A percentile compares a stretch with the other conserved stretches of the same genome.
Evolutionary conservation across 31 red algal genomes (phyloP).

Genomic region (Porphyra umbilicalis): DNA sequence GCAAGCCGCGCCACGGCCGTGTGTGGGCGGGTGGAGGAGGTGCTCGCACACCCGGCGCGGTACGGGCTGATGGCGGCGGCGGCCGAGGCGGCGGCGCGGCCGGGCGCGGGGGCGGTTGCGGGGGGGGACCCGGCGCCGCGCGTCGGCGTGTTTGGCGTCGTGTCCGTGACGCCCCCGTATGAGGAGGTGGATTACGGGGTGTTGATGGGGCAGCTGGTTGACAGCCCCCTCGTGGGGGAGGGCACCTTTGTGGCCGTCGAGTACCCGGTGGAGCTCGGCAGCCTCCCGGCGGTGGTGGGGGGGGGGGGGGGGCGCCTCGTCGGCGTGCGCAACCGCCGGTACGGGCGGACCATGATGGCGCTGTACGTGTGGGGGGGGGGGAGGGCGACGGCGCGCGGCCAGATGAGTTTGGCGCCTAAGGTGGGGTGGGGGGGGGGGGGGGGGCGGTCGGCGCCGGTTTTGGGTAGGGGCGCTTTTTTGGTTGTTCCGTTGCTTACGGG

Average conservation of each 20-base stretch:
- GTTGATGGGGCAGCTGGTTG: constrained; percentile 53
- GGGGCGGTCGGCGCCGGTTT: too few relatives aligned
- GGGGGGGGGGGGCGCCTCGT: constrained; percentile 38
- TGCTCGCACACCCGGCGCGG: constrained; percentile 9
- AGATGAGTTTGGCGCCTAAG: neutral
- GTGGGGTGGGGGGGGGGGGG: too few relatives aligned
- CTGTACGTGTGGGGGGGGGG: constrained; percentile 54
- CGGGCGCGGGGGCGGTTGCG: neutral
- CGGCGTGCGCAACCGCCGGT: constrained; percentile 86
- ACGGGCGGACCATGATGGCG: constrained; percentile 86
- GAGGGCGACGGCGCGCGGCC: neutral
- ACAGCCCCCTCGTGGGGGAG: constrained; percentile 67
- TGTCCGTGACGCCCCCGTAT: constrained; percentile 95
- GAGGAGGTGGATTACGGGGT: constrained; percentile 92
- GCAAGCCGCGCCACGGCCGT: constrained; percentile 29
- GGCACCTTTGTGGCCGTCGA: constrained; percentile 92
- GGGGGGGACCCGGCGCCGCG: neutral
- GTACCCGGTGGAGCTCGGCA: constrained; percentile 81
- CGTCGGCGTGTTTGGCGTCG: constrained; percentile 38
- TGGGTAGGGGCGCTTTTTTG: too few relatives aligned
- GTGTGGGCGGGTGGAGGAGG: constrained; percentile 51
- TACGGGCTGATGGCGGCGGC: constrained; percentile 8
- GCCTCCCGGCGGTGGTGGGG: constrained; percentile 50
- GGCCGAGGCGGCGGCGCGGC: neutral
- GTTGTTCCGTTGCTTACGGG: too few relatives aligned